These are phyloP conservation scores for Dalbergia oliveri DNA, from an alignment of 306 rosid genomes.

Conservation along the genomic window DNA sequence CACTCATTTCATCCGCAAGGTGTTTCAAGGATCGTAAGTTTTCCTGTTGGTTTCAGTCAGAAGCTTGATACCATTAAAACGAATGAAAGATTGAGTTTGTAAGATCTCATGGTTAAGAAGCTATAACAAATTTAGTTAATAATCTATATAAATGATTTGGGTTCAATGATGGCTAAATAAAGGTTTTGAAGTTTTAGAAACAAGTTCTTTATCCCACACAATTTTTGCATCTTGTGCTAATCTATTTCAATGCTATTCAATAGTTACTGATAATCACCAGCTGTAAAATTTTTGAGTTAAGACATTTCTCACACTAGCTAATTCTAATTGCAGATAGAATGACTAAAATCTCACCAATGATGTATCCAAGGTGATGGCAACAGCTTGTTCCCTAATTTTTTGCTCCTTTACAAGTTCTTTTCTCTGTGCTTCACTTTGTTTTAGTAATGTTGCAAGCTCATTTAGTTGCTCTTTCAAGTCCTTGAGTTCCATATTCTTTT, in stretches of 20 bases:
- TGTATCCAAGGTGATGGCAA: conserved; percentile 56
- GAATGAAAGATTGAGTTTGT: conserved; percentile 8
- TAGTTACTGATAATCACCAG: conserved; percentile 15
- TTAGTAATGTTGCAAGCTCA: conserved; percentile 64
- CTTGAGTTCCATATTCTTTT: conserved; percentile 72
- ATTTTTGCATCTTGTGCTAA: conserved; percentile 19
- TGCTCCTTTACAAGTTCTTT: conserved; percentile 71
- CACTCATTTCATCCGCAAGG: conserved; percentile 72
- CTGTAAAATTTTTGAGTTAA: conserved; percentile 31
- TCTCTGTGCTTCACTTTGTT: conserved; percentile 71
- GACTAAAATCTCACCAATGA: conserved; percentile 62
- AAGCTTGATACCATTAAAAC: conserved; percentile 29
- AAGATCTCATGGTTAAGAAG: conserved; percentile 31
- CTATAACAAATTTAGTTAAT: conserved; percentile 6
- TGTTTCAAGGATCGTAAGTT: conserved; percentile 70
- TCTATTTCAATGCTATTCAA: conserved; percentile 8
- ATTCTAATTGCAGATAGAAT: conserved; percentile 34
- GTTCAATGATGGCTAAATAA: conserved; percentile 16
- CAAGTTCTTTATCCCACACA: too few relatives aligned
- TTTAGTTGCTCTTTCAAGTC: conserved; percentile 79
- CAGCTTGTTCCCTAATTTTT: conserved; percentile 62
- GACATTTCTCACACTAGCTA: conserved; percentile 38
- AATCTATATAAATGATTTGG: conserved; percentile 37
- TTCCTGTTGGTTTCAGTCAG: conserved; percentile 57
- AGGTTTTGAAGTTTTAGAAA: conserved; percentile 29